Conservation (phyloP, 2,329 filamentous ascomycete genomes). For the Fusarium sp. region DNA sequence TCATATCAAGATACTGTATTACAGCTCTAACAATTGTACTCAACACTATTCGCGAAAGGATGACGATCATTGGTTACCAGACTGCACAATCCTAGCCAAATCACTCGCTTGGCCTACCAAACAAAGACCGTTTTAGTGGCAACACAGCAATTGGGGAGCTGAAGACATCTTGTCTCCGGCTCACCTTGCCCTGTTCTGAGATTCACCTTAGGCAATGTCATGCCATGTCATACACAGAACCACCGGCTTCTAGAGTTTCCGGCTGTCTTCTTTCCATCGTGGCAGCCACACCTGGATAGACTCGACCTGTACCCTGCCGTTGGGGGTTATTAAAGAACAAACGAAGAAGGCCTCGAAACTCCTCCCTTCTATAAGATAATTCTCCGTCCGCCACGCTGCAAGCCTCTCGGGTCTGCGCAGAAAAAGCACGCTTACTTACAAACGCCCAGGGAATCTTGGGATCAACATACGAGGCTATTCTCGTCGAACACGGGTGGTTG, state of each 20-base stretch:
- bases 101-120: constrained; percentile 48
- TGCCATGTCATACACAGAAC: constrained; percentile 15
- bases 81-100: constrained; percentile 32
- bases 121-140: constrained; percentile 35
- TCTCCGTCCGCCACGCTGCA: constrained; percentile 27
- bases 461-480: constrained; percentile 56
- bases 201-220: background rate
- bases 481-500: constrained; percentile 55
- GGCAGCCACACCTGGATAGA: constrained; percentile 22
- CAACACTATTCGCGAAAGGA: constrained; percentile 39
- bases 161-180: constrained; percentile 15
- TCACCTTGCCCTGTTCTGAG: constrained; percentile 22
- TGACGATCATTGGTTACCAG: constrained; percentile 40
- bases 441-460: too few relatives aligned
- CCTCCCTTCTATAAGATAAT: constrained; percentile 15
- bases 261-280: constrained; percentile 6
- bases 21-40: constrained; percentile 15
- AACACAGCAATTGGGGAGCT: constrained; percentile 24
- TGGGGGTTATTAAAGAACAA: constrained; percentile 2
- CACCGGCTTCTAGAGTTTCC: constrained; percentile 5
- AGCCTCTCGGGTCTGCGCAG: constrained; percentile 24
- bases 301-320: background rate
- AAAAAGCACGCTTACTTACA: background rate
- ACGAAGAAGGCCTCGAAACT: constrained; percentile 15
- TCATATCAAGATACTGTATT: background rate